Conservation (phyloP, 305 asterid genomes). For the Solanum chacoense region DNA sequence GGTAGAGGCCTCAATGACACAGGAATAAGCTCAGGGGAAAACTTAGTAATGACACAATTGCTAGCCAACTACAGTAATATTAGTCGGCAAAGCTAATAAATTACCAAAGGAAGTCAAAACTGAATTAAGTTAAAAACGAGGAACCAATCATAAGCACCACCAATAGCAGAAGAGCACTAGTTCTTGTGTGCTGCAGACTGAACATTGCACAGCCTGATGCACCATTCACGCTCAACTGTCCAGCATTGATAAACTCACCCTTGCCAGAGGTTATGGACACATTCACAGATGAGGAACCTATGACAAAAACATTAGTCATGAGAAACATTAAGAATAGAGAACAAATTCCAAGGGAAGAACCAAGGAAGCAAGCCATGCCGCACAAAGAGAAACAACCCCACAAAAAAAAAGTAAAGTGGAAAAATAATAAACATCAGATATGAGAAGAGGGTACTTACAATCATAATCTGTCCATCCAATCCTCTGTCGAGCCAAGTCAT, state of each 20-base stretch:
- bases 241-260: slow-evolving; percentile 65
- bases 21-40: neutral
- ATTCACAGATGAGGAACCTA: slow-evolving; percentile 81
- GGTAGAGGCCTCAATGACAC: neutral
- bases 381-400: neutral
- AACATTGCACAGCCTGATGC: slow-evolving; percentile 23
- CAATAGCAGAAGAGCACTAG: slow-evolving; percentile 13
- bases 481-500: slow-evolving; percentile 62
- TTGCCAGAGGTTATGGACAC: slow-evolving; percentile 77
- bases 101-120: slow-evolving; percentile 2
- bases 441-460: slow-evolving; percentile 35
- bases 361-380: neutral
- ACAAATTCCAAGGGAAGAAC: neutral
- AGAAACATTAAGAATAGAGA: neutral
- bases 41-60: neutral
- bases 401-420: neutral
- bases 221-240: slow-evolving; percentile 61
- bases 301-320: neutral
- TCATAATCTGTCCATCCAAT: slow-evolving; percentile 85
- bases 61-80: neutral
- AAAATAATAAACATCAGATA: neutral
- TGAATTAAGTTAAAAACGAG: slow-evolving; percentile 28
- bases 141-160: slow-evolving; percentile 18
- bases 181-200: slow-evolving; percentile 10
- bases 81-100: neutral